Evolutionary conservation across 441 rosid species (phyloP).

Genomic region (Erodium moschatum): DNA sequence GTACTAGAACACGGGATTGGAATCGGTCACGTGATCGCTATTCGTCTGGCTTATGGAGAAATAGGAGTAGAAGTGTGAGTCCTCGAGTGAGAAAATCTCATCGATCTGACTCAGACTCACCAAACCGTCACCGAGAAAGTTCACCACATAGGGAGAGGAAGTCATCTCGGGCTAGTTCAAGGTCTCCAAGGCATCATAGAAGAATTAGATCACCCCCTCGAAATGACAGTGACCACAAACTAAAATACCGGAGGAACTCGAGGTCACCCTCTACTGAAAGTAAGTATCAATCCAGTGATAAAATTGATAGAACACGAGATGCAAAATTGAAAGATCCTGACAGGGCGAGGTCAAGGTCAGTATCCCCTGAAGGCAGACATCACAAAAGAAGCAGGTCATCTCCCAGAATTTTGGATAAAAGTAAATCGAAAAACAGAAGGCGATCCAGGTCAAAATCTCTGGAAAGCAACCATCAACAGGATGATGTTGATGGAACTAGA

Average conservation of each 20-base stretch:
- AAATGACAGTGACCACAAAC: constrained; percentile 41
- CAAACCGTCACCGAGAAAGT: constrained; percentile 43
- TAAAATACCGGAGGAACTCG: constrained; percentile 39
- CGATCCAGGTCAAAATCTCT: constrained; percentile 51
- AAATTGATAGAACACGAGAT: constrained; percentile 31
- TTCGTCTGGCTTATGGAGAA: constrained; percentile 60
- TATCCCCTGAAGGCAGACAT: constrained; percentile 40
- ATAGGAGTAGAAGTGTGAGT: constrained; percentile 58
- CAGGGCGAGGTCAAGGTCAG: constrained; percentile 41
- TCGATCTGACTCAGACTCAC: constrained; percentile 48
- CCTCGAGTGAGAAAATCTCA: constrained; percentile 50
- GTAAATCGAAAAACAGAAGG: constrained; percentile 37
- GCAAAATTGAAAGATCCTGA: constrained; percentile 38
- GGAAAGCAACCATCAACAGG: constrained; percentile 37
- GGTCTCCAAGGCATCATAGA: constrained; percentile 55
- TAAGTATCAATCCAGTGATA: constrained; percentile 29
- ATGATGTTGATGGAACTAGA: constrained; percentile 32
- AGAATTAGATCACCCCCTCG: constrained; percentile 47
- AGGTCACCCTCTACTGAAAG: constrained; percentile 56
- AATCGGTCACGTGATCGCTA: constrained; percentile 47
- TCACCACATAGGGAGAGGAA: constrained; percentile 41
- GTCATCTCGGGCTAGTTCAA: constrained; percentile 46
- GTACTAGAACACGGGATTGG: constrained; percentile 39
- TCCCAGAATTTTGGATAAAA: constrained; percentile 41
- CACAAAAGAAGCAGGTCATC: constrained; percentile 38